Evolutionary conservation across 2,329 filamentous ascomycete species (phyloP).

Genomic region (Colletotrichum truncatum): DNA sequence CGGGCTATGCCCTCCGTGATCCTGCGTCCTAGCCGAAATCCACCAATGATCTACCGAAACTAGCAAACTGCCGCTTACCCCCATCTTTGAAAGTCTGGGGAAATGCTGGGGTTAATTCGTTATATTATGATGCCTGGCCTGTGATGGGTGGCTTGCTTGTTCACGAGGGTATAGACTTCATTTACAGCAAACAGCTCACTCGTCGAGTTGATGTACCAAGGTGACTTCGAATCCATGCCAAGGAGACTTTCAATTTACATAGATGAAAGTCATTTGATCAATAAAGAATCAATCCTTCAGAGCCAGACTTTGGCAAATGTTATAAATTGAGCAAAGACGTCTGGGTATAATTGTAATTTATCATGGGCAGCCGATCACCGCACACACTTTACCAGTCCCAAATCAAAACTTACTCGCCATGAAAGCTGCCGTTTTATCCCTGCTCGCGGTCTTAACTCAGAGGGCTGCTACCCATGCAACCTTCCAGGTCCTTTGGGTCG

Average conservation of each 20-base stretch:
- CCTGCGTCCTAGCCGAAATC: conserved; percentile 9
- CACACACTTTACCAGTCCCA: neutral
- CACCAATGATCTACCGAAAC: conserved; percentile 28
- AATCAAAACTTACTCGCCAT: conserved; percentile 36
- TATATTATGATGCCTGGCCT: neutral
- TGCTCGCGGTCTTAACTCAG: conserved; percentile 43
- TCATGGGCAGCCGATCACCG: neutral
- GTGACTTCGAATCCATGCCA: neutral
- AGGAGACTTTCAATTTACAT: neutral
- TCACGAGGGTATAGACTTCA: conserved; percentile 9
- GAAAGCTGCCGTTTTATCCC: conserved; percentile 45
- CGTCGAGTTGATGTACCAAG: neutral
- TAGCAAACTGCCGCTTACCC: conserved; percentile 10
- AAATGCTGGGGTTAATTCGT: neutral
- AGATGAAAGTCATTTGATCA: neutral
- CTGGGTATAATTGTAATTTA: neutral
- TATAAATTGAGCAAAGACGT: conserved; percentile 18
- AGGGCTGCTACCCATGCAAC: conserved; percentile 56
- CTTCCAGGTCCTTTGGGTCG: conserved; percentile 60
- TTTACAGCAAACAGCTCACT: conserved; percentile 10
- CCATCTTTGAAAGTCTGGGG: neutral
- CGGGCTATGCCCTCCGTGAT: conserved; percentile 15
- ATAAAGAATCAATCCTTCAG: neutral
- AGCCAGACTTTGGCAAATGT: neutral
- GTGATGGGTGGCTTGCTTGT: neutral